Evolutionary conservation across 305 asterid species (phyloP).

Genomic region (Solanum hybrid): DNA sequence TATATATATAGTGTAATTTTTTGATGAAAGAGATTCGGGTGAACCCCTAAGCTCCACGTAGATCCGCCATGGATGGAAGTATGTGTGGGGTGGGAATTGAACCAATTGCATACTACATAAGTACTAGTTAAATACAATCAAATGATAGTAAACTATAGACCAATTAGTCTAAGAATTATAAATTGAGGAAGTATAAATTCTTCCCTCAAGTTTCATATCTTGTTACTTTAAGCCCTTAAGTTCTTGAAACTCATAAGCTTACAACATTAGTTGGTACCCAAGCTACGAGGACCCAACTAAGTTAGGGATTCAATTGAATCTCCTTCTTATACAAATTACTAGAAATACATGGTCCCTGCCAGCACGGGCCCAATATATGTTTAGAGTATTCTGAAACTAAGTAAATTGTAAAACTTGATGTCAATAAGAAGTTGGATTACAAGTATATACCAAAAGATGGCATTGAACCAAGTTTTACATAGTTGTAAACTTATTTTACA

Average conservation of each 20-base stretch:
- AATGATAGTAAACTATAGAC: neutral
- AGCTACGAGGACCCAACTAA: neutral
- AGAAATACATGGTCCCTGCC: too few relatives aligned
- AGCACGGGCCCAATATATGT: too few relatives aligned
- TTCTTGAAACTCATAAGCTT: neutral
- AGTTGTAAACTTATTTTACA: too few relatives aligned
- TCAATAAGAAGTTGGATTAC: too few relatives aligned
- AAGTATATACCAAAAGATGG: too few relatives aligned
- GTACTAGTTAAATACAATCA: neutral
- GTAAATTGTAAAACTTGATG: too few relatives aligned
- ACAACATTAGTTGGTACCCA: neutral
- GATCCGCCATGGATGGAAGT: neutral
- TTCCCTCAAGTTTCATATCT: neutral
- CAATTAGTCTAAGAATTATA: neutral
- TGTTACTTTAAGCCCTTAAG: neutral
- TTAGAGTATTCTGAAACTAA: too few relatives aligned
- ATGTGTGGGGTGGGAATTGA: neutral
- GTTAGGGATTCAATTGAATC: neutral
- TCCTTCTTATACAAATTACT: neutral
- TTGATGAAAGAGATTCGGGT: accelerated
- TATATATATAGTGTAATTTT: too few relatives aligned
- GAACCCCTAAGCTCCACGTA: neutral
- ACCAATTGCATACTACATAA: neutral
- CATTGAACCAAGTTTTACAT: too few relatives aligned
- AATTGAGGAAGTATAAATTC: neutral